A percentile compares a stretch with the other conserved stretches of the same genome.
Evolutionary conservation across 2,329 filamentous ascomycete species (phyloP).

Genomic region (Neoascochyta sp.): DNA sequence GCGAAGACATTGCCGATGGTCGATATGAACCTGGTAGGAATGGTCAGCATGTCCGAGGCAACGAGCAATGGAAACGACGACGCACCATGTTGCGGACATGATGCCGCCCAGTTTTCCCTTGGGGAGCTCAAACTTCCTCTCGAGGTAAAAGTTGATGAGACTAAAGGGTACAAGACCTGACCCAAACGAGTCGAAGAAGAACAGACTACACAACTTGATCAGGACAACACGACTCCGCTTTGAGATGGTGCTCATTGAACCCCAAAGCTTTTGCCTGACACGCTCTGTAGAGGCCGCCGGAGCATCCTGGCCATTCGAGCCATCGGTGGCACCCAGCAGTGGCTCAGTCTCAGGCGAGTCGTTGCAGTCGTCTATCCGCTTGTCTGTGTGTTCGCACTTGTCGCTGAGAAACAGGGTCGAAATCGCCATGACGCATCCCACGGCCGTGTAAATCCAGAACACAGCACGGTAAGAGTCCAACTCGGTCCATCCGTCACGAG

Average conservation of each 20-base stretch:
- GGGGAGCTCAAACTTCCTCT: conserved; percentile 54
- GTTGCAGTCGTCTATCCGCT: conserved; percentile 3
- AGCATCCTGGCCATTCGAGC: background rate
- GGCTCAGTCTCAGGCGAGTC: conserved; percentile 21
- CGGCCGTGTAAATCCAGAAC: conserved; percentile 44
- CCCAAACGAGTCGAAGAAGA: conserved; percentile 66
- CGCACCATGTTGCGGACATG: conserved; percentile 46
- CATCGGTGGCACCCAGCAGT: conserved; percentile 13
- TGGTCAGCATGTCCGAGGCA: background rate
- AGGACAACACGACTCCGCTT: conserved; percentile 53
- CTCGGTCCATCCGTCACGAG: conserved; percentile 33
- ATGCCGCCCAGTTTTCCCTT: conserved; percentile 54
- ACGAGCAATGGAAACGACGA: background rate
- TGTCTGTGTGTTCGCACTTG: conserved; percentile 34
- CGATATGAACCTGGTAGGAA: conserved; percentile 16
- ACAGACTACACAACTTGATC: conserved; percentile 62
- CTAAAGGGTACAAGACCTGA: conserved; percentile 61
- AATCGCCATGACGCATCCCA: conserved; percentile 40
- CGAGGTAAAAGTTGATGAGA: conserved; percentile 53
- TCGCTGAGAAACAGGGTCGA: conserved; percentile 40
- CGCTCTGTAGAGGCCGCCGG: conserved; percentile 10
- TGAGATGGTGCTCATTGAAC: conserved; percentile 54
- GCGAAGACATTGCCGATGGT: conserved; percentile 32
- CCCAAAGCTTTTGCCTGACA: conserved; percentile 18
- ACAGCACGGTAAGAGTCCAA: conserved; percentile 40